Percentiles rank a stretch among this genome's conserved stretches.
These are phyloP conservation scores for Alternaria solani DNA, from an alignment of 2,329 filamentous ascomycete genomes.

Conservation along the genomic window DNA sequence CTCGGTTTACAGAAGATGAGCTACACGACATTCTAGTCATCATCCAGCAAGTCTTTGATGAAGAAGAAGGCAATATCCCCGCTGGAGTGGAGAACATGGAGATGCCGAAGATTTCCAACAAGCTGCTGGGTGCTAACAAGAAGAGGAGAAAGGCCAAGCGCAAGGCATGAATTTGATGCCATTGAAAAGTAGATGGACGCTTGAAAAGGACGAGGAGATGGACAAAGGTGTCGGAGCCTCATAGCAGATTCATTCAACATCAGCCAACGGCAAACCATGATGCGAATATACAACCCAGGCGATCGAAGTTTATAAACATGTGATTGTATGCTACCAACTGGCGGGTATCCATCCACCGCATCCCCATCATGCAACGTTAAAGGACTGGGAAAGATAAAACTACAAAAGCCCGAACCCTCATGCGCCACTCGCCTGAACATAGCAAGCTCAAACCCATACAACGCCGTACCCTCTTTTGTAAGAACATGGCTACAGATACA, in stretches of 20 bases:
- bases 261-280: neutral
- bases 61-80: conserved; percentile 41
- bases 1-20: conserved; percentile 43
- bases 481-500: conserved; percentile 23
- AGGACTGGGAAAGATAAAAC: conserved; percentile 15
- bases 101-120: conserved; percentile 41
- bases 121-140: conserved; percentile 40
- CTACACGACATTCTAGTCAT: conserved; percentile 40
- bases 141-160: conserved; percentile 31
- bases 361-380: conserved; percentile 33
- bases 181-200: neutral
- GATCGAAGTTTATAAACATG: conserved; percentile 17
- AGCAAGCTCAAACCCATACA: conserved; percentile 25
- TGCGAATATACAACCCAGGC: neutral
- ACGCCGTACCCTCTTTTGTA: conserved; percentile 29
- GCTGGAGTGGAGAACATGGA: conserved; percentile 36
- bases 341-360: conserved; percentile 32
- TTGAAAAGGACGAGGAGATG: neutral
- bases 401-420: conserved; percentile 21
- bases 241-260: neutral
- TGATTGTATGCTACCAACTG: conserved; percentile 28
- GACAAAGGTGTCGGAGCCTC: neutral
- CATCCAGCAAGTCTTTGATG: conserved; percentile 40
- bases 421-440: conserved; percentile 28
- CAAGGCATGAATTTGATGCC: conserved; percentile 1